Evolutionary conservation across 176 grass and related monocot species (phyloP).

Genomic region (Ensete ventricosum): DNA sequence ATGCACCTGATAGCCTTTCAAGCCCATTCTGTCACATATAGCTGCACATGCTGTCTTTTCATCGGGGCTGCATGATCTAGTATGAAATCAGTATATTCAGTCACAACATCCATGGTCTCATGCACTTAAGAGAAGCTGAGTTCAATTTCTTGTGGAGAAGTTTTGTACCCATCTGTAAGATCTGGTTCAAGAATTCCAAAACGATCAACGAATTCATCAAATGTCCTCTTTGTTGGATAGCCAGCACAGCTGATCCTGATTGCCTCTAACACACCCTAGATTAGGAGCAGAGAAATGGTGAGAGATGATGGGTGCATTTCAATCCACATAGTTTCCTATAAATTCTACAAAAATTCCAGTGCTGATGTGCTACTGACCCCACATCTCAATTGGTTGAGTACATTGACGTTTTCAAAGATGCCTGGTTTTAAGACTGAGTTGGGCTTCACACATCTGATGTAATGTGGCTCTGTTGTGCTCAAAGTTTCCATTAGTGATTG

Average conservation of each 20-base stretch:
- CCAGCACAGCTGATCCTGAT: slow-evolving; percentile 95
- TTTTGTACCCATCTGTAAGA: slow-evolving; percentile 59
- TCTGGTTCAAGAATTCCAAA: slow-evolving; percentile 84
- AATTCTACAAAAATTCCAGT: slow-evolving; percentile 3
- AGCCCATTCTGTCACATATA: slow-evolving; percentile 79
- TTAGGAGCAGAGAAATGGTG: not conserved
- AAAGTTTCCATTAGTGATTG: slow-evolving; percentile 94
- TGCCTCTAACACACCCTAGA: slow-evolving; percentile 89
- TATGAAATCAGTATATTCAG: not conserved
- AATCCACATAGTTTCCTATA: not conserved
- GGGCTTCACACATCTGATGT: slow-evolving; percentile 96
- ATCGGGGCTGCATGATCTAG: slow-evolving; percentile 45
- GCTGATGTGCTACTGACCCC: slow-evolving; percentile 44
- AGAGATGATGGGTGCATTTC: not conserved
- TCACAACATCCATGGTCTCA: no score
- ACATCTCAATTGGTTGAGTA: slow-evolving; percentile 84
- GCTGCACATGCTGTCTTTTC: slow-evolving; percentile 66
- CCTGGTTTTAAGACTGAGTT: slow-evolving; percentile 78
- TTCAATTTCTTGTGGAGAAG: slow-evolving; percentile 9
- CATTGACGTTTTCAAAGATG: slow-evolving; percentile 85
- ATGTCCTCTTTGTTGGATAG: slow-evolving; percentile 90
- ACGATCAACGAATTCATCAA: slow-evolving; percentile 87
- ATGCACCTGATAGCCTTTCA: slow-evolving; percentile 89
- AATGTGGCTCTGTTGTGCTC: slow-evolving; percentile 91
- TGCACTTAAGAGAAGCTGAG: slow-evolving; percentile 2